phyloP scores from a whole-genome alignment of 129 eudicot genomes.

The Pulicaria dysenterica region DNA sequence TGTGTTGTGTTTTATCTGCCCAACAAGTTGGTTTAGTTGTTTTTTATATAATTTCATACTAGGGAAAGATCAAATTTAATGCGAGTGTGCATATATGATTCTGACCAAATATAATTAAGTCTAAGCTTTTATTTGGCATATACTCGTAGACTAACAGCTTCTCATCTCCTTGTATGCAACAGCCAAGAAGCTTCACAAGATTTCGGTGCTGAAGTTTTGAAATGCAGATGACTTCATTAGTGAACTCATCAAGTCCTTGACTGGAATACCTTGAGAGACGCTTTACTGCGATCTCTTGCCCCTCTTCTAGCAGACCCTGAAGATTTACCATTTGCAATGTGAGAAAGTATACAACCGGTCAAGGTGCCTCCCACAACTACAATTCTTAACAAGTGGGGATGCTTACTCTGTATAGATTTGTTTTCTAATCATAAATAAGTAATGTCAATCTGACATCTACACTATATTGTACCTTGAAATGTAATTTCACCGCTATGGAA shows the following conservation, averaged over 20 bases:
- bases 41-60: neutral
- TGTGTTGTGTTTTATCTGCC: constrained; percentile 23
- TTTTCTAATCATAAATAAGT: neutral
- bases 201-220: constrained; percentile 41
- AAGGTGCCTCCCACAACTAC: neutral
- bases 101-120: constrained; percentile 35
- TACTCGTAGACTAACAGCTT: constrained; percentile 39
- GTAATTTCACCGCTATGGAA: no score
- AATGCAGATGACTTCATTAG: constrained; percentile 36
- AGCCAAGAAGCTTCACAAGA: constrained; percentile 41
- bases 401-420: neutral
- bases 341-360: neutral
- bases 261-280: constrained; percentile 29
- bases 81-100: constrained; percentile 6
- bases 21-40: neutral
- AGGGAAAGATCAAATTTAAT: neutral
- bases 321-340: constrained; percentile 21
- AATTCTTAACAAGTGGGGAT: neutral
- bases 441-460: neutral
- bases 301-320: constrained; percentile 32
- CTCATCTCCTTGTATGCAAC: constrained; percentile 35
- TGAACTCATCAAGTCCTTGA: constrained; percentile 37
- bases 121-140: constrained; percentile 45
- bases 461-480: neutral
- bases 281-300: constrained; percentile 37